Evolutionary conservation across 495 filamentous ascomycete species (phyloP), one percentile per base, ranked within the genome.

Genomic region (Elaphomyces granulatus): DNA sequence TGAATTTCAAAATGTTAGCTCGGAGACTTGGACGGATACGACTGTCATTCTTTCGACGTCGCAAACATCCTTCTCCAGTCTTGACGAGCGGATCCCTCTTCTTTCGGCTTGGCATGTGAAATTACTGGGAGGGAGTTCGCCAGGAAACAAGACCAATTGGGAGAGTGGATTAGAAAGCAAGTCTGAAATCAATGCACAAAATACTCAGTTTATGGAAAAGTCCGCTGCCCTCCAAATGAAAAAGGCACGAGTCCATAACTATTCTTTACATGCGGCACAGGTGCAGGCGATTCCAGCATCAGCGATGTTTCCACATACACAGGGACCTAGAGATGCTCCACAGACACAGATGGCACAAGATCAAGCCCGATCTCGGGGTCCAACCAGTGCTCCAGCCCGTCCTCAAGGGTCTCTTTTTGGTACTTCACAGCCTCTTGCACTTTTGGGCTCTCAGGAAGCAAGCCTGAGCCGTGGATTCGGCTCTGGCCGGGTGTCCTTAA

Each of bases 1-100:
- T 2, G 72, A 75, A 40, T 68, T 80, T 44, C 64, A 61, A 20
- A 83, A 85, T 48, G 56, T 59, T 37, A 79, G 75, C 0, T 74
- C 72, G 0, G 80, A 85, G 55, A 74, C 68, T 8, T 85, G 80
- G 80, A 58, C 62, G 15, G 75, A 80, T 53, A 67, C 74, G 41
- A 72, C 71, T 38, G 58, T 85, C 18, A 69, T 67, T 19, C 68
- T 85, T 20, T 81, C 77, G 7, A 82, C 78, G 0, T 80, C 77
- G 1, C 76, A 82, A 51, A 73, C 78, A 4, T 66, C 67, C 4
- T 81, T 77, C 49, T 65, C 70, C 8, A 71, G 74, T 10, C 56
- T 81, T 4, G 65, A 67, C 16, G 78, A 80, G 35, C 54, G 54
- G 8, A 68, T 75, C 4, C 80, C 80, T 1, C 54, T 51, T 10